Conservation (phyloP, 495 filamentous ascomycete genomes). For the Chlorociboria aeruginascens region DNA sequence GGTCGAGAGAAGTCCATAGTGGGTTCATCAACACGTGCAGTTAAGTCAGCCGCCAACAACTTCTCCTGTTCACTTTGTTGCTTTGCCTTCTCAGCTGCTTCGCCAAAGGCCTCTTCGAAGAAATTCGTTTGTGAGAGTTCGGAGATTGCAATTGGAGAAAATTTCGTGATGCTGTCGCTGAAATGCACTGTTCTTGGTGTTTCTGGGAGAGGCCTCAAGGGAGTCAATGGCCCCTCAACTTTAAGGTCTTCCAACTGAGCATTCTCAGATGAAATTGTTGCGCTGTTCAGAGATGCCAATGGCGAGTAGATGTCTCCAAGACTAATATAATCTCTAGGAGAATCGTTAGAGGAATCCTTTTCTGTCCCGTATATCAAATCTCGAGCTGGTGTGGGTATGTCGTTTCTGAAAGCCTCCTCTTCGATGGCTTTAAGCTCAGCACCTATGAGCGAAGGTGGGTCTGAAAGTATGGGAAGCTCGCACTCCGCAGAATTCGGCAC, state of each 20-base stretch:
- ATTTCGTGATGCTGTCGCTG: slow-evolving; percentile 18
- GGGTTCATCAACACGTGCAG: slow-evolving; percentile 43
- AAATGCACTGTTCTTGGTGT: slow-evolving; percentile 27
- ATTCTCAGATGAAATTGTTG: slow-evolving; percentile 16
- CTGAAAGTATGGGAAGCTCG: slow-evolving; percentile 41
- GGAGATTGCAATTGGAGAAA: slow-evolving; percentile 11
- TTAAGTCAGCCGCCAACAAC: slow-evolving; percentile 44
- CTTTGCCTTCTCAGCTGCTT: slow-evolving; percentile 19
- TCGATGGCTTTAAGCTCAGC: slow-evolving; percentile 38
- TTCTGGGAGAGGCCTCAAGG: slow-evolving; percentile 20
- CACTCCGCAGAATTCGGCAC: slow-evolving; percentile 20
- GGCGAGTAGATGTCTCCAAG: slow-evolving; percentile 18
- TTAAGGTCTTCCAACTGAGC: slow-evolving; percentile 24
- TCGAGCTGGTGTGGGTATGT: slow-evolving; percentile 14
- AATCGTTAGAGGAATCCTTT: slow-evolving; percentile 11
- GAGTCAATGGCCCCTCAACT: slow-evolving; percentile 31
- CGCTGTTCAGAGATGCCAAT: slow-evolving; percentile 16
- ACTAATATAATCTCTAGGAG: slow-evolving; percentile 1
- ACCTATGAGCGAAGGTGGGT: slow-evolving; percentile 31
- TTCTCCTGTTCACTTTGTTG: slow-evolving; percentile 47
- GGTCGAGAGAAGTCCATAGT: slow-evolving; percentile 48
- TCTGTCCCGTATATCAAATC: slow-evolving; percentile 5
- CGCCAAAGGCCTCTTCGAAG: slow-evolving; percentile 33
- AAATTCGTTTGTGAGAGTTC: slow-evolving; percentile 28
- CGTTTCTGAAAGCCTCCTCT: slow-evolving; percentile 23